Evolutionary conservation across 1,139 yeast genomes (phyloP), one percentile per base, ranked within the genome.

Genomic region (Kodamaea sp.): DNA sequence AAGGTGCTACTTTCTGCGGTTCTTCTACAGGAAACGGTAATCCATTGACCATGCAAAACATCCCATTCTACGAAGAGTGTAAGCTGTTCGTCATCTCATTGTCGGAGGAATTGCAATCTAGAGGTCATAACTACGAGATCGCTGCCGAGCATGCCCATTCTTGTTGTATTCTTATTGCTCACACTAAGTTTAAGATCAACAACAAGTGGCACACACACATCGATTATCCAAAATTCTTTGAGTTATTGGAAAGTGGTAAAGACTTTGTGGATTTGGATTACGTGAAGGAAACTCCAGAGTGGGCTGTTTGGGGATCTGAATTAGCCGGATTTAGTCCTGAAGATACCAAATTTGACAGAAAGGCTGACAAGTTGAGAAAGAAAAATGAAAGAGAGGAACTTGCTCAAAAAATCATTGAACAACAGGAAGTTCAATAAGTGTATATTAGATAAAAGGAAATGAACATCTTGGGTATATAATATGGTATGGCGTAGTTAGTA

Each of bases 81-180:
- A 81, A 80, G 50, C 64, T 59, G 5, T 89, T 89, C 57, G 96
- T 88, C 4, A 72, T 69, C 34, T 68, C 65, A 9, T 73, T 89
- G 45, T 74, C 78, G 26, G 63, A 61, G 3, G 88, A 81, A 47
- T 70, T 89, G 41, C 66, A 71, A 35, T 49, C 58, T 1, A 73
- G 94, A 46, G 89, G 89, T 1, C 66, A 81, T 24, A 72, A 70
- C 22, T 89, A 90, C 53, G 94, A 81, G 31, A 69, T 89, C 39
- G 96, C 97, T 7, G 95, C 97, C 0, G 97, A 89, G 57, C 97
- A 89, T 59, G 95, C 96, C 0, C 97, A 89, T 57, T 84, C 95
- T 5, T 89, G 96, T 63, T 89, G 97, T 66, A 83, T 89, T 18
- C 68, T 89, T 44, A 78, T 90, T 51, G 96, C 96, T 0, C 84